phyloP scores from a whole-genome alignment of 305 asterid species.

The Fraxinus greggii region DNA sequence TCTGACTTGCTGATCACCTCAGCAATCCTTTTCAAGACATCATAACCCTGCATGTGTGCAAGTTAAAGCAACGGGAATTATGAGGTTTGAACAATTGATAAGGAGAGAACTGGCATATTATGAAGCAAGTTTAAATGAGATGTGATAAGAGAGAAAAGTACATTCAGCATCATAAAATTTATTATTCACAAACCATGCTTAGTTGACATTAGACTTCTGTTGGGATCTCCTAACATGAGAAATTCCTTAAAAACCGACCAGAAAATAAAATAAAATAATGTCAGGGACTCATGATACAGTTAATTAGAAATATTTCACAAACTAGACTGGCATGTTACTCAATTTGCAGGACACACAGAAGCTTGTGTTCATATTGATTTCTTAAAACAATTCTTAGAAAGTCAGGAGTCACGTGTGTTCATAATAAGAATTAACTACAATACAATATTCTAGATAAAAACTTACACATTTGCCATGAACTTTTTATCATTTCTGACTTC shows the following conservation, averaged over 20 bases:
- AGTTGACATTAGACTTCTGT: constrained; percentile 1
- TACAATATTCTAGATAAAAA: background rate
- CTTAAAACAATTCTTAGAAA: background rate
- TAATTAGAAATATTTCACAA: background rate
- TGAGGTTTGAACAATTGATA: constrained; percentile 23
- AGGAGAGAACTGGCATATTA: background rate
- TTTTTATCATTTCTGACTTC: background rate
- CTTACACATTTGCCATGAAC: background rate
- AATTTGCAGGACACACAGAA: background rate
- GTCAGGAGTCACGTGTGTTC: background rate
- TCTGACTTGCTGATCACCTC: constrained; percentile 66
- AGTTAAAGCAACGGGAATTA: constrained; percentile 4
- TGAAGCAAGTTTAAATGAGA: constrained; percentile 8
- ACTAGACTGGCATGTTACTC: background rate
- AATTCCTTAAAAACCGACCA: constrained; percentile 7
- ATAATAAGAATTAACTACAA: background rate
- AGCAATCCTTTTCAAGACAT: constrained; percentile 77
- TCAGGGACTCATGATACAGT: background rate
- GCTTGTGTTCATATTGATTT: background rate
- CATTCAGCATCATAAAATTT: constrained; percentile 15
- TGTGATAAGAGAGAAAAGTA: constrained; percentile 2
- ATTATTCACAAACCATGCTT: background rate
- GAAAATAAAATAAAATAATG: background rate
- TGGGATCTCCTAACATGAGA: constrained; percentile 10
- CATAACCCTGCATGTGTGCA: constrained; percentile 65